phyloP scores from a whole-genome alignment of 2,329 filamentous ascomycete species.

The Monilinia vaccinii-corymbosi region DNA sequence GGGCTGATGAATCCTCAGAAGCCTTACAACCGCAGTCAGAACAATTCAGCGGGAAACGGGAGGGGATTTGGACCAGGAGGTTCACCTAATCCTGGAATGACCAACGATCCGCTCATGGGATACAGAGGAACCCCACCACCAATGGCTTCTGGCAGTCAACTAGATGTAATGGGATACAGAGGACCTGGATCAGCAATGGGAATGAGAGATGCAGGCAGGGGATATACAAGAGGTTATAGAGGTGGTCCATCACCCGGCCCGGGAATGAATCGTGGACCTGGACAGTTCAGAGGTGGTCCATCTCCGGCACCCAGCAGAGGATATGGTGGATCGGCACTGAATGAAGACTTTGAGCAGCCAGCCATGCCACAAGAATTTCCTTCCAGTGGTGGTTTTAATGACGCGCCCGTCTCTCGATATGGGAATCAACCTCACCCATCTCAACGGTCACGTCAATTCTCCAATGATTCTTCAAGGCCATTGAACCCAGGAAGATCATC shows the following conservation, averaged over 20 bases:
- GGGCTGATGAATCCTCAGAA: constrained; percentile 21
- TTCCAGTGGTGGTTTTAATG: constrained; percentile 12
- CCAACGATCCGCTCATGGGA: constrained; percentile 7
- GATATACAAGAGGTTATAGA: constrained; percentile 11
- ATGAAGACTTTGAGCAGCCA: not conserved
- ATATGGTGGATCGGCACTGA: constrained; percentile 1
- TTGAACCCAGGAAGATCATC: constrained; percentile 20
- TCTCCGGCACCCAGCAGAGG: constrained; percentile 1
- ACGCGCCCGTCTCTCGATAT: constrained; percentile 8
- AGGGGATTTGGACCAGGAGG: constrained; percentile 3
- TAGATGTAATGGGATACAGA: constrained; percentile 10
- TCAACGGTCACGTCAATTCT: constrained; percentile 20
- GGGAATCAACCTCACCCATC: constrained; percentile 17
- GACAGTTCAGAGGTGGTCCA: not conserved
- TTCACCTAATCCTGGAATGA: constrained; percentile 4
- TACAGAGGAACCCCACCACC: constrained; percentile 8
- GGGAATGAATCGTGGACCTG: not conserved
- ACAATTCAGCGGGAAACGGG: constrained; percentile 13
- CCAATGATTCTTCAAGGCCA: constrained; percentile 18
- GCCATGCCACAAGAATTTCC: constrained; percentile 17
- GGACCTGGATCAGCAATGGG: constrained; percentile 8
- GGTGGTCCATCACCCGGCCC: constrained; percentile 13
- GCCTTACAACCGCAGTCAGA: constrained; percentile 18
- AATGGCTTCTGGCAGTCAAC: not conserved
- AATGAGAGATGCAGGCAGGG: constrained; percentile 9